Base-by-base conservation (phyloP, 2,329 filamentous ascomycete genomes). In the Meredithiella fracta region DNA sequence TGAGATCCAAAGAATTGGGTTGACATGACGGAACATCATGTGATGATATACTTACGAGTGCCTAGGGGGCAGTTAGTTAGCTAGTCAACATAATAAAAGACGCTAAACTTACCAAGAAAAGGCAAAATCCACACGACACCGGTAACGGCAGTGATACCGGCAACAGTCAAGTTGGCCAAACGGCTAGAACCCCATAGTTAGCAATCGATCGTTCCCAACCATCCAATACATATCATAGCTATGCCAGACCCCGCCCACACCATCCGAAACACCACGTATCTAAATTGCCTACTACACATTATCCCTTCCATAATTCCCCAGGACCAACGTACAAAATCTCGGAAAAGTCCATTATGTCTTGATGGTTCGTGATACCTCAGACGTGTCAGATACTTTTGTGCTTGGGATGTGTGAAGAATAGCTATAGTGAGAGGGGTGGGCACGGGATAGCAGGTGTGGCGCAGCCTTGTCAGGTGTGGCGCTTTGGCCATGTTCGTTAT, bases 101-200 rank as follows among this genome's bases (percentile, higher is more conserved):
- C 20, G 15, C 11, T 5, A 1, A 31, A 75, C 80, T 66, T 76
- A 84, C 80, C 85, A 73, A 56, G 62, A 63, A 58, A 77, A 65
- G 40, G 71, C 66, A 66, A 86, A 72, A 89, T 82, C 65, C 86
- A 81, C 60, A 75, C 75, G 65, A 89, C 76, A 64, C 89, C 91
- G 62, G 90, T 91, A 51, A 95, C 75, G 51, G 94, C 74, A 81
- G 95, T 94, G 62, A 95, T 78, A 62, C 83, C 83, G 64, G 83
- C 92, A 61, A 94, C 82, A 64, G 75, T 86, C 69, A 98, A 76
- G 77, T 98, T 98, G 69, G 94, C 86, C 67, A 97, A 81, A 67
- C 92, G 92, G 74, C 92, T 97, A 68, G 59, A 63, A 49, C n/a
- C n/a, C 17, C 17, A 49, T 22, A 25, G 44, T 49, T 49, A 49